These are phyloP conservation scores for Saprolegnia diclina DNA, from an alignment of 352 stramenopile genomes.

Conservation along the genomic window DNA sequence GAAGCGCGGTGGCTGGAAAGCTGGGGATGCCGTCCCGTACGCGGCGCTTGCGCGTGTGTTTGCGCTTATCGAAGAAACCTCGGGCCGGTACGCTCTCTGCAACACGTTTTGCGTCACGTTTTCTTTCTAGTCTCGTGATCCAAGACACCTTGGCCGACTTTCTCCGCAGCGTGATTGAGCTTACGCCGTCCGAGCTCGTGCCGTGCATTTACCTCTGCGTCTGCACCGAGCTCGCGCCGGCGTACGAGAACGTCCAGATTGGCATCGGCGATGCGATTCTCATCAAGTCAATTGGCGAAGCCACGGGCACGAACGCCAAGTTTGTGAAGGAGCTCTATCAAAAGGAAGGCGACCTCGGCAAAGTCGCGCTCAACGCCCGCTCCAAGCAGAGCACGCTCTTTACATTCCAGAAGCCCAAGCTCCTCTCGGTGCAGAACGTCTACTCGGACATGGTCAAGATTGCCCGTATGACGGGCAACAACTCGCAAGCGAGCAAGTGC, in stretches of 20 bases:
- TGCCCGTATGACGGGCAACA: conserved; percentile 91
- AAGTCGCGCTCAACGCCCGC: conserved; percentile 91
- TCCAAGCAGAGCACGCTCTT: conserved; percentile 90
- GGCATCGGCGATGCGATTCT: conserved; percentile 97
- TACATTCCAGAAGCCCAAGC: conserved; percentile 83
- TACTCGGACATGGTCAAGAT: conserved; percentile 92
- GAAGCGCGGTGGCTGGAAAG: conserved; percentile 11
- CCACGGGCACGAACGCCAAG: conserved; percentile 84
- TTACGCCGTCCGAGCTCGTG: conserved; percentile 76
- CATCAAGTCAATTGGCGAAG: conserved; percentile 95
- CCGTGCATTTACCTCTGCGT: conserved; percentile 89
- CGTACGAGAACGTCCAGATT: conserved; percentile 97
- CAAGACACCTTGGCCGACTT: conserved; percentile 83
- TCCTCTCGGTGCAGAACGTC: conserved; percentile 83
- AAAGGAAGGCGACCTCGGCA: conserved; percentile 95
- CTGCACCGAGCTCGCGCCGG: conserved; percentile 89
- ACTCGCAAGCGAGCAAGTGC: conserved; percentile 96
- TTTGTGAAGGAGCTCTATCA: conserved; percentile 96
- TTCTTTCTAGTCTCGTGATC: conserved; percentile 48
- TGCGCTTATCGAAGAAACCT: conserved; percentile 65
- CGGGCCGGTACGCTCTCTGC: conserved; percentile 35
- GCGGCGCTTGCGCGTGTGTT: conserved; percentile 61
- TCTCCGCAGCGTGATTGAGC: conserved; percentile 71
- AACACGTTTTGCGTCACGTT: not conserved
- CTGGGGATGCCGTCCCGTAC: conserved; percentile 33